These are phyloP conservation scores for Penicillium longicatenatum DNA, from an alignment of 495 filamentous ascomycete species.

Conservation along the genomic window DNA sequence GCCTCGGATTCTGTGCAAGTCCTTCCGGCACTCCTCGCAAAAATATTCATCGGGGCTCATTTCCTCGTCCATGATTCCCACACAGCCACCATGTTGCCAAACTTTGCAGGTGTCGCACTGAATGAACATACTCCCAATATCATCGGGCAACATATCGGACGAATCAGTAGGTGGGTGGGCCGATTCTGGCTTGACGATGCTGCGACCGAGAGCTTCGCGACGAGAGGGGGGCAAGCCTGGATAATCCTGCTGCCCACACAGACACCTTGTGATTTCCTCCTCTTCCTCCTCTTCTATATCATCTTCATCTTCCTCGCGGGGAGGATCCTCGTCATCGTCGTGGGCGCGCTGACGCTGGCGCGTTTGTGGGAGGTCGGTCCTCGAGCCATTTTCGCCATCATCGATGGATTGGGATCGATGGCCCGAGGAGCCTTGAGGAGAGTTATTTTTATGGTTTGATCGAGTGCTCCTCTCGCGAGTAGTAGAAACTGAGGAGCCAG, in stretches of 20 bases:
- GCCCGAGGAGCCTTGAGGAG: conserved; percentile 71
- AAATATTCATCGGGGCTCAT: conserved; percentile 96
- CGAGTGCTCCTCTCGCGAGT: conserved; percentile 71
- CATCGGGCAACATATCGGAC: conserved; percentile 66
- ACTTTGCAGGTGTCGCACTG: conserved; percentile 98
- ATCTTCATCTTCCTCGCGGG: conserved; percentile 61
- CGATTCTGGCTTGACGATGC: conserved; percentile 62
- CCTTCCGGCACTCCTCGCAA: conserved; percentile 90
- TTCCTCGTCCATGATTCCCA: conserved; percentile 92
- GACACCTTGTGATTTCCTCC: conserved; percentile 90
- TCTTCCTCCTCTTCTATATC: conserved; percentile 71
- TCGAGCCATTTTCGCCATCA: conserved; percentile 56
- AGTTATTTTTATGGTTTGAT: conserved; percentile 68
- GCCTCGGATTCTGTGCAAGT: conserved; percentile 79
- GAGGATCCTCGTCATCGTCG: conserved; percentile 58
- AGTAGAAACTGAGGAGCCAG: conserved; percentile 72
- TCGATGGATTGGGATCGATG: conserved; percentile 82
- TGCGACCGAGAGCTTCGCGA: conserved; percentile 58
- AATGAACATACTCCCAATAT: conserved; percentile 91
- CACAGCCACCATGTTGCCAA: conserved; percentile 98
- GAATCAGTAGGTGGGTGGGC: conserved; percentile 32
- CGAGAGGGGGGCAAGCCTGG: conserved; percentile 76
- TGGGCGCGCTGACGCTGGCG: conserved; percentile 72
- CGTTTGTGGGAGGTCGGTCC: conserved; percentile 66
- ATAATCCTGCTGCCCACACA: conserved; percentile 93